Percentiles rank a stretch among this genome's conserved stretches.
Evolutionary conservation across 306 rosid species (phyloP).

Genomic region (Quercus gilva): DNA sequence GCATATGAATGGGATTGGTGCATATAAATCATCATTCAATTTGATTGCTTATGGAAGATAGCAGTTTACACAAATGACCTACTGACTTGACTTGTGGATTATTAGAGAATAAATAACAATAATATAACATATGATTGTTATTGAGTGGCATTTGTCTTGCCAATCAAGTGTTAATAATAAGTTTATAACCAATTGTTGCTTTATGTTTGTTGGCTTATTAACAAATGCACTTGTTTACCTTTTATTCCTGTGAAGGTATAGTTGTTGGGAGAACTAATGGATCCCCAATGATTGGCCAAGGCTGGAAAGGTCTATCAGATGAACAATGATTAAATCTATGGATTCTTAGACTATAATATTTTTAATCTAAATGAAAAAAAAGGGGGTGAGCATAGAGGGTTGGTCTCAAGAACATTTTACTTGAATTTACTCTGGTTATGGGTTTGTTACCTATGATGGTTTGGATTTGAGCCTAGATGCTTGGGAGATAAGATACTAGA

Average conservation of each 20-base stretch:
- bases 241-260: too few species aligned
- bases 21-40: not conserved
- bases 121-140: not conserved
- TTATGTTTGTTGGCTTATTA: not conserved
- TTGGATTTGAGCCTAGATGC: too few species aligned
- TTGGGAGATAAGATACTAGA: too few species aligned
- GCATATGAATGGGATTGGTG: not conserved
- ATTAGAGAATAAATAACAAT: not conserved
- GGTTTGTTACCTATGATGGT: not conserved
- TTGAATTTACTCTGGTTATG: not conserved
- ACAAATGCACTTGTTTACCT: not conserved
- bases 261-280: too few species aligned
- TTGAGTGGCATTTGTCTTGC: not conserved
- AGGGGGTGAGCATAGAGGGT: too few species aligned
- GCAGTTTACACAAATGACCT: not conserved
- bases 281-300: not conserved
- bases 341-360: not conserved
- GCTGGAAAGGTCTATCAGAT: not conserved
- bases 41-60: not conserved
- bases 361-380: too few species aligned
- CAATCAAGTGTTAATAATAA: not conserved
- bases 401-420: too few species aligned
- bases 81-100: not conserved
- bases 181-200: not conserved
- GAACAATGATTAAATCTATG: not conserved